Base-by-base conservation (phyloP, 257 asterid species). In the Primulina huaijiensis region DNA sequence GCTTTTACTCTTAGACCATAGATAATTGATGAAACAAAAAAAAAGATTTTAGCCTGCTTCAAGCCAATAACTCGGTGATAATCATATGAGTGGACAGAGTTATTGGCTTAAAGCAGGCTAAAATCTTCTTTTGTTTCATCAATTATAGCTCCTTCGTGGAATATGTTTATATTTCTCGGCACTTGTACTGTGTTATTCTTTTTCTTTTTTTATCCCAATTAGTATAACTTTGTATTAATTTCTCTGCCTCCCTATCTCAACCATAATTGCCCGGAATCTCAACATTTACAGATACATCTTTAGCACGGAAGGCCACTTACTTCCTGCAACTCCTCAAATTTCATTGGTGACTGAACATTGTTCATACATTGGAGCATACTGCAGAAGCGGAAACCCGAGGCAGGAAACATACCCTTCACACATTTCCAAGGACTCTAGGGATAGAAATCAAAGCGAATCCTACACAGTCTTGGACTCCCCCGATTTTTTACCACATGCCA, bases 261-360 rank as follows among this genome's bases (percentile, higher is more conserved):
- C 25, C 72, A n/a, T 71, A 7, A 62, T 30, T 64, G 19, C 20
- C 66, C 67, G 27, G 57, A 64, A 56, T 29, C 34, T 70, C 34
- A 72, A 58, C 50, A 60, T 80, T 76, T 75, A 9, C 89, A 93
- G 99, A 80, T 93, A 93, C 83, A 78, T 90, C 71, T 93, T 93
- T 82, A 93, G 92, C 85, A 93, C 99, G 3, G 99, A 93, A 85
- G 99, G 99, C 76, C 99, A 93, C 79, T 82, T 93, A 68, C 85
- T 93, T 75, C 99, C 99, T 43, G 86, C 84, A 23, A 93, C 94
- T 76, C 97, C 96, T 63, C 97, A 86, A 81, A 84, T 90, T 82
- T 89, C 97, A 65, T 64, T 93, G 77, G 87, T 80, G 56, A 78
- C 81, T 27, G 97, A 90, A 71, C 88, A 86, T 72, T 93, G 97